phyloP scores from a whole-genome alignment of 2,329 filamentous ascomycete species.

The Calonectria multiphialidica region DNA sequence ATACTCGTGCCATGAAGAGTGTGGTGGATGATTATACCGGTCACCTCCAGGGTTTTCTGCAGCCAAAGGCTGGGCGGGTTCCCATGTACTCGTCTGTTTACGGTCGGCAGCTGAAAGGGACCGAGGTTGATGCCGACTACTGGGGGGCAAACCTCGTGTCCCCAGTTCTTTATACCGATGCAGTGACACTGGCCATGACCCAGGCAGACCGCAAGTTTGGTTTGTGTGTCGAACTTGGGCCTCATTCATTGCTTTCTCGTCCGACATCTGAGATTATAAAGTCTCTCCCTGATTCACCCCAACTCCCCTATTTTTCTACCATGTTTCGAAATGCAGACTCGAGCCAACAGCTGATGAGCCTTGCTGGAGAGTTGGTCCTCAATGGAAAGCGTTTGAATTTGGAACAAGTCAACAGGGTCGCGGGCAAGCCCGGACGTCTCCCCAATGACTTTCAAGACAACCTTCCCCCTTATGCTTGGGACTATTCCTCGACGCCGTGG shows the following conservation, averaged over 20 bases:
- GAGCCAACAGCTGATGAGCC: constrained; percentile 34
- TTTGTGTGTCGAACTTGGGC: constrained; percentile 34
- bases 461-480: constrained; percentile 39
- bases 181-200: constrained; percentile 34
- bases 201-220: constrained; percentile 29
- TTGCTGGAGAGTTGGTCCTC: constrained; percentile 38
- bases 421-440: constrained; percentile 29
- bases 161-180: constrained; percentile 39
- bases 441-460: constrained; percentile 37
- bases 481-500: constrained; percentile 39
- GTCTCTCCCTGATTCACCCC: constrained; percentile 22
- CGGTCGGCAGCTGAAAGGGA: constrained; percentile 30
- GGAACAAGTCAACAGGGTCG: constrained; percentile 30
- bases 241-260: constrained; percentile 36
- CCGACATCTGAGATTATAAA: constrained; percentile 38
- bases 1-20: constrained; percentile 35
- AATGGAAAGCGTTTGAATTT: constrained; percentile 33
- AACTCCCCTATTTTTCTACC: constrained; percentile 34
- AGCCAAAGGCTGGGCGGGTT: constrained; percentile 14
- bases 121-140: constrained; percentile 36
- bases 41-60: constrained; percentile 25
- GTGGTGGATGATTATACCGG: constrained; percentile 35
- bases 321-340: constrained; percentile 39
- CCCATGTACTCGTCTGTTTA: constrained; percentile 38
- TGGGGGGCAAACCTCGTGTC: constrained; percentile 40